phyloP scores from a whole-genome alignment of 208 protist species.

The Trypanosoma platydactyli region DNA sequence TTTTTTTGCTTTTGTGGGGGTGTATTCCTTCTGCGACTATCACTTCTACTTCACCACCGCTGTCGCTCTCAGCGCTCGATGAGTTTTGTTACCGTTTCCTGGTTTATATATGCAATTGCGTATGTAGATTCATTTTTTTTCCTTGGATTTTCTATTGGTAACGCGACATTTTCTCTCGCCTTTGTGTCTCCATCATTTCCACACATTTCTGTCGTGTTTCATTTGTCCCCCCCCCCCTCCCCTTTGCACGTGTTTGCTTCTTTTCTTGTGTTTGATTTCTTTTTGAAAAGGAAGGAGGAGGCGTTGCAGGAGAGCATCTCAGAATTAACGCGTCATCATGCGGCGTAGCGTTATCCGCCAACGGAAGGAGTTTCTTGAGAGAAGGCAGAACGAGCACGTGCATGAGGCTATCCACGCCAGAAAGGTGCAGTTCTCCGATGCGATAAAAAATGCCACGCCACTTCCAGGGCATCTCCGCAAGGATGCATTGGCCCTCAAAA shows the following conservation, averaged over 20 bases:
- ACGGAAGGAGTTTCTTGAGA: slow-evolving; percentile 88
- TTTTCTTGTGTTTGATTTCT: slow-evolving; percentile 25
- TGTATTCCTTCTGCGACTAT: too few relatives aligned
- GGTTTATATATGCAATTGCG: too few relatives aligned
- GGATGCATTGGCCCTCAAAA: slow-evolving; percentile 82
- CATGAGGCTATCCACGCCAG: slow-evolving; percentile 70
- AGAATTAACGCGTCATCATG: slow-evolving; percentile 37
- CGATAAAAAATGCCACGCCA: slow-evolving; percentile 70
- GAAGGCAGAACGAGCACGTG: slow-evolving; percentile 78
- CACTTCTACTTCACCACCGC: too few relatives aligned
- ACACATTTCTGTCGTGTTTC: too few relatives aligned
- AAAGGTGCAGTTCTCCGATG: slow-evolving; percentile 85
- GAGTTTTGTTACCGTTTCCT: too few relatives aligned
- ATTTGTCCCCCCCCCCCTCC: too few relatives aligned
- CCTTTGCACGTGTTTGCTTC: too few relatives aligned
- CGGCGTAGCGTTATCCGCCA: slow-evolving; percentile 78
- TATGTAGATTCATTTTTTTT: slow-evolving; percentile 6
- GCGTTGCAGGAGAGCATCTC: background rate
- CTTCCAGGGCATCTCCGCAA: slow-evolving; percentile 87
- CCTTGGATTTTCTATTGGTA: slow-evolving; percentile 15
- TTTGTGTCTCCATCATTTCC: too few relatives aligned
- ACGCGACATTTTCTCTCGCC: slow-evolving; percentile 8
- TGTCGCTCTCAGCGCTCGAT: too few relatives aligned
- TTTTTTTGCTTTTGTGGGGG: too few relatives aligned
- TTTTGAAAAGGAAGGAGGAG: background rate